A percentile compares a stretch with the other conserved stretches of the same genome.
Evolutionary conservation across 805 yeast genomes (phyloP).

Genomic region (Pichia manshurica): DNA sequence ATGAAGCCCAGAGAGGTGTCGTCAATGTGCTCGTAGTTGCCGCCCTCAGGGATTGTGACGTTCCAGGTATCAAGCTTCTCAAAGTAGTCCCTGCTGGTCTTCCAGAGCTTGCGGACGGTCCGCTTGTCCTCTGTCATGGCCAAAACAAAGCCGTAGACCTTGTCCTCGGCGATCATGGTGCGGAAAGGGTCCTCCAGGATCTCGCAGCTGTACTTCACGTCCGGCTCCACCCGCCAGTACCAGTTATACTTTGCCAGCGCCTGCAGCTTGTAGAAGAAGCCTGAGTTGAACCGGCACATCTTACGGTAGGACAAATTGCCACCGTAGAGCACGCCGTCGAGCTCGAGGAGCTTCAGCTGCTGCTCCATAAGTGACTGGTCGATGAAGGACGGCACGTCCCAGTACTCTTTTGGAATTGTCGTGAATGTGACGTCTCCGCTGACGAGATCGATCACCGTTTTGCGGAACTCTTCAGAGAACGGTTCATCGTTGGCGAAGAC

Average conservation of each 20-base stretch:
- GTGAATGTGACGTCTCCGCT: constrained; percentile 41
- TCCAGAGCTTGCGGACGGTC: constrained; percentile 48
- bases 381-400: constrained; percentile 43
- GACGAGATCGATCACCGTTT: constrained; percentile 26
- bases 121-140: constrained; percentile 42
- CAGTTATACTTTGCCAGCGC: constrained; percentile 41
- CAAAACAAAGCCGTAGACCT: constrained; percentile 46
- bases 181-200: constrained; percentile 43
- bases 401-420: constrained; percentile 38
- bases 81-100: constrained; percentile 39
- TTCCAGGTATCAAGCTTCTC: constrained; percentile 15
- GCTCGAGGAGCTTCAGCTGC: constrained; percentile 24
- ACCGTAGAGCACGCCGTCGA: constrained; percentile 46
- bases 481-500: constrained; percentile 43
- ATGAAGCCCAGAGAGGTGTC: constrained; percentile 39
- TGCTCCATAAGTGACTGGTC: constrained; percentile 32
- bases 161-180: constrained; percentile 41
- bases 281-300: constrained; percentile 51
- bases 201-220: constrained; percentile 44
- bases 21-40: constrained; percentile 28
- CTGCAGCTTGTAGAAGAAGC: constrained; percentile 49
- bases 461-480: constrained; percentile 36
- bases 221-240: constrained; percentile 59
- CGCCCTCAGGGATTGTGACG: constrained; percentile 7
- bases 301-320: constrained; percentile 58